A percentile compares a stretch with the other conserved stretches of the same genome.
phyloP scores from a whole-genome alignment of 306 rosid species.

The Cucumis sativus region DNA sequence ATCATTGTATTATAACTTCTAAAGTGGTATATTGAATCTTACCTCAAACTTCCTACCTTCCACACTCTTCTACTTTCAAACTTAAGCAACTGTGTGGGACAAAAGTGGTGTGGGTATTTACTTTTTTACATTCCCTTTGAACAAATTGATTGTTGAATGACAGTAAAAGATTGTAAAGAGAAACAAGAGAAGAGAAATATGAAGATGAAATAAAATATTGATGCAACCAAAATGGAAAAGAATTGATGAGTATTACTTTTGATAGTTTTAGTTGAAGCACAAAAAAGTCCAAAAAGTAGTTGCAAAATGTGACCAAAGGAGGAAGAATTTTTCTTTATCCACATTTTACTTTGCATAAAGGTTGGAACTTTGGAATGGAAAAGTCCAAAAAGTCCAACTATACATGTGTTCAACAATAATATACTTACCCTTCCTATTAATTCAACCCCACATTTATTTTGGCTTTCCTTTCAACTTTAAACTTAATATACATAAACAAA shows the following conservation, averaged over 20 bases:
- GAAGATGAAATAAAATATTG: too few relatives aligned
- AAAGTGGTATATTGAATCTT: too few relatives aligned
- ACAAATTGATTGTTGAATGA: too few relatives aligned
- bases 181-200: too few relatives aligned
- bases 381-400: slow-evolving; percentile 3
- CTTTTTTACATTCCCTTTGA: too few relatives aligned
- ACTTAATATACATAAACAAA: not conserved
- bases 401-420: not conserved
- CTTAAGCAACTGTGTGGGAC: too few relatives aligned
- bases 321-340: not conserved
- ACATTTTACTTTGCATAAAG: not conserved
- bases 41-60: too few relatives aligned
- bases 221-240: not conserved
- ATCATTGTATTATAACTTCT: too few relatives aligned
- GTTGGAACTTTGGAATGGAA: not conserved
- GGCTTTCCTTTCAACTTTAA: not conserved
- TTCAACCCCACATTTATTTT: not conserved
- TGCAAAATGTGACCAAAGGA: slow-evolving; percentile 1
- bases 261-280: not conserved
- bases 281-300: slow-evolving; percentile 5
- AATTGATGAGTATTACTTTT: not conserved
- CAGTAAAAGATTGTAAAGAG: too few relatives aligned
- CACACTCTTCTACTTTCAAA: too few relatives aligned
- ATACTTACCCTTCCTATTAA: not conserved
- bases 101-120: too few relatives aligned